These are phyloP conservation scores for Aspergillus ellipticus DNA, from an alignment of 495 filamentous ascomycete species.

Conservation along the genomic window DNA sequence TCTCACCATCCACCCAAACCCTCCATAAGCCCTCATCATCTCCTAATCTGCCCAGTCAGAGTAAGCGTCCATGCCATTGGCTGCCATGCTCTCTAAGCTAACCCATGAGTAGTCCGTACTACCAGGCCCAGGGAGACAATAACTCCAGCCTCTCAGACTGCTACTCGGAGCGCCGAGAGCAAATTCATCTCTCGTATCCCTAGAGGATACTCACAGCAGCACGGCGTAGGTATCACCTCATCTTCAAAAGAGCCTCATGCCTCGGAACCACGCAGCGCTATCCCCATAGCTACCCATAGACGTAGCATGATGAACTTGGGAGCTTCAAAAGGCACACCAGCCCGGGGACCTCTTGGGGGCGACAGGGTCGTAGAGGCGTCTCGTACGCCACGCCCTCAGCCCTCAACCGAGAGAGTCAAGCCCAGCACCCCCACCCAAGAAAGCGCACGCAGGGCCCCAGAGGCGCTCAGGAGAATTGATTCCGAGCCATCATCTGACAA, in stretches of 20 bases:
- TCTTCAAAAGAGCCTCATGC: background rate
- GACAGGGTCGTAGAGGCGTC: constrained; percentile 10
- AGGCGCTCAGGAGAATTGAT: background rate
- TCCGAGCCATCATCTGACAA: constrained; percentile 8
- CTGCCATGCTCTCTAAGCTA: too few species aligned
- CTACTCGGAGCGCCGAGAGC: too few species aligned
- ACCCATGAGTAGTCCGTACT: too few species aligned
- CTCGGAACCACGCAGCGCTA: constrained; percentile 12
- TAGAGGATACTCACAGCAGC: background rate
- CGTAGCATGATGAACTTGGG: constrained; percentile 1
- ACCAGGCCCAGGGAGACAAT: too few species aligned
- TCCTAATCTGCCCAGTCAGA: too few species aligned
- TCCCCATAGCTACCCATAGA: constrained; percentile 13
- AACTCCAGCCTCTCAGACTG: too few species aligned
- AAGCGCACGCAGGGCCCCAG: background rate
- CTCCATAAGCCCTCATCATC: too few species aligned
- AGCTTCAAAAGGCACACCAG: background rate
- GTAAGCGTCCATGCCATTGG: too few species aligned
- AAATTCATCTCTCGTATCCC: constrained; percentile 5
- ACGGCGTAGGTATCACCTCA: background rate
- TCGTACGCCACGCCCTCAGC: constrained; percentile 10
- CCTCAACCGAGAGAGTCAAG: background rate
- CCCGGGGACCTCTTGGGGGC: constrained; percentile 1
- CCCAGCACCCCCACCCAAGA: background rate
- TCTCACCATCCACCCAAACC: too few species aligned